phyloP scores from a whole-genome alignment of 345 rosid genomes.

The Lumnitzera littorea region DNA sequence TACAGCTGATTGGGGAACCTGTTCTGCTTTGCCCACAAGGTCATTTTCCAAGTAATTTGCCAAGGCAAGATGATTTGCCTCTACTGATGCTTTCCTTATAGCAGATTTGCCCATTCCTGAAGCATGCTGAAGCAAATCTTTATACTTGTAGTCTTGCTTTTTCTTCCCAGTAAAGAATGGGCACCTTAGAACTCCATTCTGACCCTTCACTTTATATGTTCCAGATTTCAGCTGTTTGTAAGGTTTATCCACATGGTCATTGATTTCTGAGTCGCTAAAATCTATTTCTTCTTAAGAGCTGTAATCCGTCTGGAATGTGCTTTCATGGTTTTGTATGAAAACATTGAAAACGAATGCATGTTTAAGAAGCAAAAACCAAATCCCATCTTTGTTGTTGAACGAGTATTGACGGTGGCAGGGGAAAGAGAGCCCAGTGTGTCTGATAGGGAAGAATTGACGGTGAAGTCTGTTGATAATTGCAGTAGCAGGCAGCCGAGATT shows the following conservation, averaged over 20 bases:
- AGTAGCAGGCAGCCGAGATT: too few relatives aligned
- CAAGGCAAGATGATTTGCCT: constrained; percentile 73
- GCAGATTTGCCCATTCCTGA: constrained; percentile 75
- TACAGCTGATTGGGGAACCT: constrained; percentile 13
- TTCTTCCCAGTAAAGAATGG: constrained; percentile 88
- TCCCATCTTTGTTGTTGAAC: too few relatives aligned
- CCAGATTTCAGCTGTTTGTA: constrained; percentile 42
- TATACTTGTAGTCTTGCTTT: constrained; percentile 70
- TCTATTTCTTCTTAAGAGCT: constrained; percentile 76
- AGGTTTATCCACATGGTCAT: constrained; percentile 47
- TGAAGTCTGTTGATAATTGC: too few relatives aligned
- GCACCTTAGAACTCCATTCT: constrained; percentile 56
- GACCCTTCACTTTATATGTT: constrained; percentile 42
- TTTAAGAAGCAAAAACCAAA: too few relatives aligned
- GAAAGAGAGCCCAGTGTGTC: too few relatives aligned
- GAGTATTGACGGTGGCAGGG: too few relatives aligned
- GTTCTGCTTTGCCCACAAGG: constrained; percentile 44
- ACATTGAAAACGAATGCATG: too few relatives aligned
- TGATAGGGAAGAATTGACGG: too few relatives aligned
- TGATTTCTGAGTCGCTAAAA: constrained; percentile 73
- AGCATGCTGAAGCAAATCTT: constrained; percentile 81
- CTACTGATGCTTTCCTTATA: constrained; percentile 56
- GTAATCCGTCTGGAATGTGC: constrained; percentile 31
- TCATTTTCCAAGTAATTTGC: constrained; percentile 56
- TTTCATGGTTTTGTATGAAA: too few relatives aligned